Percentiles rank a stretch among this genome's conserved stretches.
phyloP scores from a whole-genome alignment of 306 rosid species.

The Quercus bicolor region DNA sequence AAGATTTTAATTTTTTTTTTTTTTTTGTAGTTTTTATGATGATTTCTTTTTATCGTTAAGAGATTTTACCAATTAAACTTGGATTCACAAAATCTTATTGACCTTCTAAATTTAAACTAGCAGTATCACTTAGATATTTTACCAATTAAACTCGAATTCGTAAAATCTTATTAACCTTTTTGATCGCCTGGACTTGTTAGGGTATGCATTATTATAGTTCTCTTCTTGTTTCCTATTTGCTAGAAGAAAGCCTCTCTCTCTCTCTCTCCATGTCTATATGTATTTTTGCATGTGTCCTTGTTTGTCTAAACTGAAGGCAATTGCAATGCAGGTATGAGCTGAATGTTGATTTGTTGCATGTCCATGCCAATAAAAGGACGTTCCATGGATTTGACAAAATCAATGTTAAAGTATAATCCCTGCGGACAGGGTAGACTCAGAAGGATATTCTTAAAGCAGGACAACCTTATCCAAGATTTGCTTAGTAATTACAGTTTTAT shows the following conservation, averaged over 20 bases:
- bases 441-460: conserved; percentile 89
- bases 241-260: not conserved
- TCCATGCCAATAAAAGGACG: conserved; percentile 88
- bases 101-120: no score
- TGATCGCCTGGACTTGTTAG: conserved; percentile 83
- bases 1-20: no score
- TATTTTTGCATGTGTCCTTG: not conserved
- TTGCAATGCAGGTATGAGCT: conserved; percentile 53
- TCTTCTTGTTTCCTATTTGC: not conserved
- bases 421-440: conserved; percentile 92
- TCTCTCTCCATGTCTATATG: not conserved
- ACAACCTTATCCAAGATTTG: conserved; percentile 91
- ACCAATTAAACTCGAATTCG: no score
- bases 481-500: conserved; percentile 5
- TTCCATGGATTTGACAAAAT: conserved; percentile 90
- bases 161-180: conserved; percentile 23
- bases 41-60: no score
- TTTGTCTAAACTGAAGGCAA: conserved; percentile 23
- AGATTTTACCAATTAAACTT: no score
- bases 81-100: no score
- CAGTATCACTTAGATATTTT: no score
- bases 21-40: no score
- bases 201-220: conserved; percentile 38
- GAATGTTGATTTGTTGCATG: conserved; percentile 84
- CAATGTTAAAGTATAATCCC: conserved; percentile 82